phyloP scores from a whole-genome alignment of 2,329 filamentous ascomycete species.

The Dryadomyces quercivorus region DNA sequence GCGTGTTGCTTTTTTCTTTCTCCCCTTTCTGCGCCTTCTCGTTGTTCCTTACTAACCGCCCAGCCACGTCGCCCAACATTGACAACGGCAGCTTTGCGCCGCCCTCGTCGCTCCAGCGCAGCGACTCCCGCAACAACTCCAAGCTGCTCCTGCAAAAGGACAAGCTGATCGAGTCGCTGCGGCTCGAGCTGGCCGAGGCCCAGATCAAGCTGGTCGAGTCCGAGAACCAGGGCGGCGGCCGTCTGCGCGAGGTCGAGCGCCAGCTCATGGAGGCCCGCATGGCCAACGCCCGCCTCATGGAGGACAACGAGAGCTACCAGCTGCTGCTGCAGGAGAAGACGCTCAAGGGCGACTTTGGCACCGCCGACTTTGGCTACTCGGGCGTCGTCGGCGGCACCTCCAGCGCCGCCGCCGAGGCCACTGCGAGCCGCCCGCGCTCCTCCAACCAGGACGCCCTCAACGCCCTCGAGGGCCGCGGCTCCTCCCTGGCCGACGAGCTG shows the following conservation, averaged over 20 bases:
- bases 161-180: conserved; percentile 83
- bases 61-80: conserved; percentile 49
- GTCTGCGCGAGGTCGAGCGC: conserved; percentile 80
- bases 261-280: conserved; percentile 84
- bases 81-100: conserved; percentile 71
- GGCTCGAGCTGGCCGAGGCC: conserved; percentile 84
- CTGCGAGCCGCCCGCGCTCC: conserved; percentile 20
- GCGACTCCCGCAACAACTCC: conserved; percentile 80
- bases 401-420: not conserved
- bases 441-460: conserved; percentile 52
- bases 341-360: conserved; percentile 82
- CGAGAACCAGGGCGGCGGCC: conserved; percentile 82
- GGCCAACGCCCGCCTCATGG: conserved; percentile 91
- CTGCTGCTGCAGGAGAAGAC: conserved; percentile 90
- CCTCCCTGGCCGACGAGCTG: conserved; percentile 71
- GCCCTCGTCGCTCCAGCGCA: conserved; percentile 70
- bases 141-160: conserved; percentile 91
- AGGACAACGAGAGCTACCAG: conserved; percentile 98
- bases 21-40: not conserved
- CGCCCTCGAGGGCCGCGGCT: conserved; percentile 45
- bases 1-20: not conserved
- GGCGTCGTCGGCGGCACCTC: not conserved
- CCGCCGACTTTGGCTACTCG: conserved; percentile 62
- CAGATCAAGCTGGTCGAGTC: conserved; percentile 93
- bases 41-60: not conserved